Evolutionary conservation across 495 filamentous ascomycete genomes (phyloP), one percentile per base, ranked within the genome.

Genomic region (Trichocladium uniseriatum): DNA sequence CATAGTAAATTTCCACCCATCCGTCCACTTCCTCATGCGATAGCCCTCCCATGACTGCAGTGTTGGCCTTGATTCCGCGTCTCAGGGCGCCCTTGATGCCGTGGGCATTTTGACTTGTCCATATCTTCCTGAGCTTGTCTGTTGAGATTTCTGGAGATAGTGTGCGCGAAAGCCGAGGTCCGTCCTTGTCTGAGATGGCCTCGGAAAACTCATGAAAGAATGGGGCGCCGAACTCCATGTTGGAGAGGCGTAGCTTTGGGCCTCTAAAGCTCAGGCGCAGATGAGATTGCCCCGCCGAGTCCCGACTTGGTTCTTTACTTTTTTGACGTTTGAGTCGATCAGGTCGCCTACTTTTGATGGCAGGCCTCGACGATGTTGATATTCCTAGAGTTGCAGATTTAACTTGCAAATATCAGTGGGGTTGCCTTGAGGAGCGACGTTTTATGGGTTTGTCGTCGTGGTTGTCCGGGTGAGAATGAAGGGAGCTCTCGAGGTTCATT

Each of bases 1-100:
- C 74, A 38, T 74, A 66, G 58, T 89, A 95, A 11, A 95, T 79
- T 21, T 94, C 88, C 2, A 83, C 67, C 92, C 91, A 96, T 1
- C 81, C 79, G 40, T 70, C 72, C 22, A 78, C 70, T 59, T 94
- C 86, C 9, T 80, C 72, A 38, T 79, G 77, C 5, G 78, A 65
- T 0, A 89, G 52, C 36, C 69, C 72, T 0, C 43, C 40, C 13
- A 73, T 51, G 6, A 62, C 65, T 10, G 58, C 60, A 1, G 59
- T 24, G 43, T 69, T 76, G 38, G 75, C 69, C 43, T 84, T 75
- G 36, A 81, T 73, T 14, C 68, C 67, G 42, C 80, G 78, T 22
- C 77, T 75, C 13, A 94, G 67, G 48, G 87, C 78, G 15, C 45
- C 54, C 41, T 73, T 69, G 42, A 79, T 62, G 45, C 72, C 67